A percentile compares a stretch with the other conserved stretches of the same genome.
phyloP scores from a whole-genome alignment of 2,329 filamentous ascomycete species.

The Chaetomium sp. region DNA sequence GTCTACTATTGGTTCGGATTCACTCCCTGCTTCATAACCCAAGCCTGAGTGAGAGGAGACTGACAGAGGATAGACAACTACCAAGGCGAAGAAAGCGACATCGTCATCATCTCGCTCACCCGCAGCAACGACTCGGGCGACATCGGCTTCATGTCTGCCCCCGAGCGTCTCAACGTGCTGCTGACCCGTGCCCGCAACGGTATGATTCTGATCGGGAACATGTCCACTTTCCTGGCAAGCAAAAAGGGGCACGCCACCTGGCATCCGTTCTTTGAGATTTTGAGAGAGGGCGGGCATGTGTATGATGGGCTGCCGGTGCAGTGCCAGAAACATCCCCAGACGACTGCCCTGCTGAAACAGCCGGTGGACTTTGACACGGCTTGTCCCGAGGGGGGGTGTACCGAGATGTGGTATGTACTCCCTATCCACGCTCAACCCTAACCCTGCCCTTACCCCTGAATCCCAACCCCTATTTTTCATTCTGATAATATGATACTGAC shows the following conservation, averaged over 20 bases:
- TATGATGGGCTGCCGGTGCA: conserved; percentile 54
- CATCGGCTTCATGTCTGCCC: conserved; percentile 63
- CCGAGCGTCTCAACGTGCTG: conserved; percentile 63
- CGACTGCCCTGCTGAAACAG: conserved; percentile 37
- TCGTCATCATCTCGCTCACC: conserved; percentile 62
- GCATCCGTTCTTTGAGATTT: conserved; percentile 48
- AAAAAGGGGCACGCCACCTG: conserved; percentile 53
- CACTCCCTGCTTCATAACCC: background rate
- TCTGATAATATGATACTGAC: too few species aligned
- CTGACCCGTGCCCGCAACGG: conserved; percentile 59
- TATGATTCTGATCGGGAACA: conserved; percentile 65
- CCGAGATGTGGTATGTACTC: conserved; percentile 48
- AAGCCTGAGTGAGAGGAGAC: too few species aligned
- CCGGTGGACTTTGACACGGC: conserved; percentile 53
- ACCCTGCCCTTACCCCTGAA: too few species aligned
- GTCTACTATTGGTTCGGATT: conserved; percentile 60
- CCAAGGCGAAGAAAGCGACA: conserved; percentile 69
- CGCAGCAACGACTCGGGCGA: conserved; percentile 57
- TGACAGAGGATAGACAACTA: too few species aligned
- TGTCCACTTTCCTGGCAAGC: conserved; percentile 56
- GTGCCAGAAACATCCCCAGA: conserved; percentile 54
- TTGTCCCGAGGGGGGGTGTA: conserved; percentile 66
- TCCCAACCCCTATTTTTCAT: background rate
- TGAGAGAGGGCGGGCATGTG: conserved; percentile 47
- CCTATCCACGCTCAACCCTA: background rate